phyloP scores from a whole-genome alignment of 139 green algal genomes.

The Zygnema circumcarinatum region DNA sequence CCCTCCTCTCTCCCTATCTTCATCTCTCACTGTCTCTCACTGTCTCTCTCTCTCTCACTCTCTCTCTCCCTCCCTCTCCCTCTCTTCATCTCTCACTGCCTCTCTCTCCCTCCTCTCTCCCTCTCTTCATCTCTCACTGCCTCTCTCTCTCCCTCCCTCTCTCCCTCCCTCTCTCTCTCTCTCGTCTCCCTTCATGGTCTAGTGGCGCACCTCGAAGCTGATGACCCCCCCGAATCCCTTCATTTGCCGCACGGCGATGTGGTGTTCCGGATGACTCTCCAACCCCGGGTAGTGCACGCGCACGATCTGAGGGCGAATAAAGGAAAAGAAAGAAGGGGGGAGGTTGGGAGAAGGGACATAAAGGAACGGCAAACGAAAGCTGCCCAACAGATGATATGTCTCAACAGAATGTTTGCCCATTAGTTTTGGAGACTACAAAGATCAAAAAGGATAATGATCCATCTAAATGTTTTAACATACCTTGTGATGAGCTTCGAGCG shows the following conservation, averaged over 20 bases:
- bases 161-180: slow-evolving; percentile 1
- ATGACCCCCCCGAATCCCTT: slow-evolving; percentile 93
- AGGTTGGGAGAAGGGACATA: too few relatives aligned
- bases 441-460: too few relatives aligned
- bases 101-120: too few relatives aligned
- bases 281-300: slow-evolving; percentile 85
- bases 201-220: slow-evolving; percentile 87
- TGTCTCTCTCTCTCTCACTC: background rate
- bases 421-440: too few relatives aligned
- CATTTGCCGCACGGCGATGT: slow-evolving; percentile 92
- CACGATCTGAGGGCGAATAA: slow-evolving; percentile 60
- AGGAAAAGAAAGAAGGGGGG: background rate
- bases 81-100: too few relatives aligned
- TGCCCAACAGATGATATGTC: too few relatives aligned
- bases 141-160: background rate
- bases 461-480: slow-evolving; percentile 58
- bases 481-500: slow-evolving; percentile 89
- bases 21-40: too few relatives aligned
- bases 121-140: background rate
- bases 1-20: too few relatives aligned
- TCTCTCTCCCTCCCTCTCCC: background rate
- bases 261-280: slow-evolving; percentile 88
- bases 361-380: background rate
- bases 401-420: too few relatives aligned
- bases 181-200: background rate